These are phyloP conservation scores for Populus trichocarpa DNA, from an alignment of 441 rosid species.

Conservation along the genomic window DNA sequence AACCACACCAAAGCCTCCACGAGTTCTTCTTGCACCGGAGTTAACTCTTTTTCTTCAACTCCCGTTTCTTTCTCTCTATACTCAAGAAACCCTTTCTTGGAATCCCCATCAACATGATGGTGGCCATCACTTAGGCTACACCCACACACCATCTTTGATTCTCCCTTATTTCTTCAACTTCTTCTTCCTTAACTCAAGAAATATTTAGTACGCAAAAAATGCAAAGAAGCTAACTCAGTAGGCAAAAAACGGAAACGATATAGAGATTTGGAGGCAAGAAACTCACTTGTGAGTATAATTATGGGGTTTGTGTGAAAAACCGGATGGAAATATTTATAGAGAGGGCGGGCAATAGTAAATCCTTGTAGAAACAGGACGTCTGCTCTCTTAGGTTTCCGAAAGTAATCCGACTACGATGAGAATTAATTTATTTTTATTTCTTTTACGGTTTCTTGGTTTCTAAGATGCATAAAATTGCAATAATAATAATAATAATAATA, in stretches of 20 bases:
- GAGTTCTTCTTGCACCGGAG: neutral
- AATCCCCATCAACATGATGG: neutral
- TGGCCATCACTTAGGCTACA: too few relatives aligned
- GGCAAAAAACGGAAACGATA: too few relatives aligned
- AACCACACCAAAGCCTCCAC: neutral
- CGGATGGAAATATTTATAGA: neutral
- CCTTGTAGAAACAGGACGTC: neutral
- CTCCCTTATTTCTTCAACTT: neutral
- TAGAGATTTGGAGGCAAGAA: neutral
- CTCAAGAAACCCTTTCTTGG: neutral
- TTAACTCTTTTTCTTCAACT: neutral
- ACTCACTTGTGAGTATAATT: neutral
- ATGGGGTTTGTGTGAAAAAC: neutral
- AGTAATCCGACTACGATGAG: too few relatives aligned
- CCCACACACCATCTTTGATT: neutral
- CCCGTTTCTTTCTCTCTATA: neutral
- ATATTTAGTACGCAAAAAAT: too few relatives aligned
- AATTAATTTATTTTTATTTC: too few relatives aligned
- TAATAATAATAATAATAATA: too few relatives aligned
- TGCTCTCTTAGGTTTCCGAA: too few relatives aligned
- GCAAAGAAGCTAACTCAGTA: too few relatives aligned
- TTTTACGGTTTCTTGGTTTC: neutral
- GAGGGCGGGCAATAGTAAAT: neutral
- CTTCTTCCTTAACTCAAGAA: neutral
- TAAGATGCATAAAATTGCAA: neutral